Percentiles rank a stretch among this genome's conserved stretches.
Conservation (phyloP, 352 stramenopile species). For the Pythium scleroteichum region DNA sequence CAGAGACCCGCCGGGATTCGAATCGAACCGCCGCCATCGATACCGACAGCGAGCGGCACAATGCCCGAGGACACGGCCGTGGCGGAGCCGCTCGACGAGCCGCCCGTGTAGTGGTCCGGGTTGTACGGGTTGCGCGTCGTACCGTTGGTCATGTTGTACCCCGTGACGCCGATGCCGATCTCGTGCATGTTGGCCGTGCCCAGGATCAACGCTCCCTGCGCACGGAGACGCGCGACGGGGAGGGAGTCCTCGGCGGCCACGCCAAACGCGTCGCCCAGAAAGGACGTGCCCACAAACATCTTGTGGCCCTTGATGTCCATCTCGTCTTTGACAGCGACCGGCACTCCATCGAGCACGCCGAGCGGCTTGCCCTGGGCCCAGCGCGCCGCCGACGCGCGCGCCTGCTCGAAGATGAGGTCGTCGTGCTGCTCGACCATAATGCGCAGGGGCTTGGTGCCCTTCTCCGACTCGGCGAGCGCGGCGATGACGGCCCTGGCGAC, state of each 20-base stretch:
- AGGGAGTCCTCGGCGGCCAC: constrained; percentile 46
- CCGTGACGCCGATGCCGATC: constrained; percentile 68
- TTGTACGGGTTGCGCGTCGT: constrained; percentile 88
- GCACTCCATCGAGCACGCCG: constrained; percentile 87
- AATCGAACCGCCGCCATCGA: constrained; percentile 91
- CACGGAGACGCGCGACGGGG: constrained; percentile 59
- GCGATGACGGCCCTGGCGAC: constrained; percentile 66
- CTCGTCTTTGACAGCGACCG: constrained; percentile 88
- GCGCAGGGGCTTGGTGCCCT: constrained; percentile 48
- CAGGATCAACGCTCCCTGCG: constrained; percentile 83
- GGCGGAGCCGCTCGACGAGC: constrained; percentile 91
- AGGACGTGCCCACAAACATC: constrained; percentile 77
- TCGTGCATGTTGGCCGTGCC: constrained; percentile 92
- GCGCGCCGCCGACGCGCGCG: constrained; percentile 59
- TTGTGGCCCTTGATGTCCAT: constrained; percentile 69
- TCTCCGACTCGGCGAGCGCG: constrained; percentile 52
- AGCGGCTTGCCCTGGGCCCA: constrained; percentile 67
- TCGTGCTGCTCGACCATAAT: constrained; percentile 80
- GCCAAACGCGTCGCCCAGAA: constrained; percentile 56
- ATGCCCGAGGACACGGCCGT: constrained; percentile 86
- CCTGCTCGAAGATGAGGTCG: constrained; percentile 70
- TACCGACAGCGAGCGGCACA: constrained; percentile 83
- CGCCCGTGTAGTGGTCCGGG: constrained; percentile 80
- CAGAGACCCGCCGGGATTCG: constrained; percentile 87
- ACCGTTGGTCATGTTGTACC: constrained; percentile 79